Conservation (phyloP, 78 protist genomes). For the Pirum gemmata region DNA sequence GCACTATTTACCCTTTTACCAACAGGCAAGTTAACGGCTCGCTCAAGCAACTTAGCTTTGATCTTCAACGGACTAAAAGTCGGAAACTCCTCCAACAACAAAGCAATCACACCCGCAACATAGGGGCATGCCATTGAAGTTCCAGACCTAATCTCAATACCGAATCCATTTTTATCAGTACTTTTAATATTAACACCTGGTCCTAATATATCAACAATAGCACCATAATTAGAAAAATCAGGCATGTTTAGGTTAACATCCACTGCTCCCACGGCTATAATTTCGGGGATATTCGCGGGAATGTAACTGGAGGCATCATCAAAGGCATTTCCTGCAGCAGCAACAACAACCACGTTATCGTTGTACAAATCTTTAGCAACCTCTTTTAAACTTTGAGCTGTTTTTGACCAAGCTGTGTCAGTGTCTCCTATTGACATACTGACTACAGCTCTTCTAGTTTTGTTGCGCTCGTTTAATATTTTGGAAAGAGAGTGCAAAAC, state of each 20-base stretch:
- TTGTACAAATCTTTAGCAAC: background rate
- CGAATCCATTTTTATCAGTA: background rate
- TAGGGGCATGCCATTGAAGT: slow-evolving; percentile 1
- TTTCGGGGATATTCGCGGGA: background rate
- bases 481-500: background rate
- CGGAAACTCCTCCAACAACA: no score
- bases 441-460: background rate
- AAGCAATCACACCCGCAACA: background rate
- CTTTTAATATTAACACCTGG: background rate
- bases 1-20: no score
- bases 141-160: background rate
- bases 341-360: background rate
- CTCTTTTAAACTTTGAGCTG: background rate
- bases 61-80: no score
- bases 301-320: background rate
- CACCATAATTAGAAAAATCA: background rate
- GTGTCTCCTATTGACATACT: background rate
- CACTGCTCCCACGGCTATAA: background rate
- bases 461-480: background rate
- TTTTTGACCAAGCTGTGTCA: no score
- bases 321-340: background rate
- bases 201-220: background rate
- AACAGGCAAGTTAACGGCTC: no score
- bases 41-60: no score
- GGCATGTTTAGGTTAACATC: background rate